A percentile compares a stretch with the other conserved stretches of the same genome.
Conservation (phyloP, 1,139 yeast genomes). For the Candida albicans region DNA sequence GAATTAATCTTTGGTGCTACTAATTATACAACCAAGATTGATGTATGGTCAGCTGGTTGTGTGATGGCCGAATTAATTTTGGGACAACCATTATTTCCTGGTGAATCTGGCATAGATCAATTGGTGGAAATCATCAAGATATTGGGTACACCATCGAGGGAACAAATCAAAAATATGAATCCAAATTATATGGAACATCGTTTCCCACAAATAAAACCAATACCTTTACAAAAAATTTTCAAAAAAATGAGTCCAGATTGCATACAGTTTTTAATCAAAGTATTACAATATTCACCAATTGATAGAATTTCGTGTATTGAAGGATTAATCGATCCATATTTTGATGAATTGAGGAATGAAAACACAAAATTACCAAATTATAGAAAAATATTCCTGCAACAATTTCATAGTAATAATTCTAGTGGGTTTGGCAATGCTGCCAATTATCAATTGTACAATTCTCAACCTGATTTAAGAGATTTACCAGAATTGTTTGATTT, state of each 20-base stretch:
- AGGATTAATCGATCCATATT: constrained; percentile 69
- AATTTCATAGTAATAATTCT: constrained; percentile 21
- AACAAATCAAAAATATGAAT: constrained; percentile 92
- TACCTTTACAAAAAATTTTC: constrained; percentile 83
- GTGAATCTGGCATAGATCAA: constrained; percentile 96
- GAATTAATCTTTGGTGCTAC: constrained; percentile 90
- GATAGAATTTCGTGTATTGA: constrained; percentile 69
- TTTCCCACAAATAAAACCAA: constrained; percentile 94
- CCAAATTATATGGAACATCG: constrained; percentile 97
- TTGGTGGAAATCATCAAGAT: constrained; percentile 95
- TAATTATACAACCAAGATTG: constrained; percentile 93
- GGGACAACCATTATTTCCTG: constrained; percentile 97
- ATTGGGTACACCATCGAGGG: constrained; percentile 91
- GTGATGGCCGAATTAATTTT: constrained; percentile 95
- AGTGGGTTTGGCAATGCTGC: constrained; percentile 24
- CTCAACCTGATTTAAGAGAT: constrained; percentile 42
- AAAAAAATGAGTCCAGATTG: constrained; percentile 64
- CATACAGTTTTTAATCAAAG: constrained; percentile 56
- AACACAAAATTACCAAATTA: constrained; percentile 55
- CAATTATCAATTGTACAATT: constrained; percentile 37
- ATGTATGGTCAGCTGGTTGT: constrained; percentile 97
- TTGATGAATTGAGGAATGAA: constrained; percentile 68
- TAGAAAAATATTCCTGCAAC: constrained; percentile 47
- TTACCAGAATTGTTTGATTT: constrained; percentile 52
- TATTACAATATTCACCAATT: constrained; percentile 76